Evolutionary conservation across 1,284 basidiomycete genomes (phyloP).

Genomic region (Puccinia horiana): DNA sequence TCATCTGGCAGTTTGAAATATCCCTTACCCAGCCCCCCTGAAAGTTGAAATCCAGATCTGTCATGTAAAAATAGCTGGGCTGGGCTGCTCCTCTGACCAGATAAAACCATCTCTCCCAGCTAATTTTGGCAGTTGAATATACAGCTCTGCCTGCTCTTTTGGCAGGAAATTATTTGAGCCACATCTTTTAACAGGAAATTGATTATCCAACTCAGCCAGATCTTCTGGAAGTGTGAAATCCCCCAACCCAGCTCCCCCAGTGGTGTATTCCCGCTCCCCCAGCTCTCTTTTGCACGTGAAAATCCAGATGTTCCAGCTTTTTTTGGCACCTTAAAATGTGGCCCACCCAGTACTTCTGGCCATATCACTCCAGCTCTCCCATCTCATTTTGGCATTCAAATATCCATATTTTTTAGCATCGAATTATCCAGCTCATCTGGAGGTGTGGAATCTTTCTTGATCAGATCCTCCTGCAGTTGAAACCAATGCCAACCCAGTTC

Average conservation of each 20-base stretch:
- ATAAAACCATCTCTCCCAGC: too few species aligned
- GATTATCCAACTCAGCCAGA: neutral
- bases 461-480: too few species aligned
- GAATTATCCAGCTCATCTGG: neutral
- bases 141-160: neutral
- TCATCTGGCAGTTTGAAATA: too few species aligned
- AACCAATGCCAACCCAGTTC: too few species aligned
- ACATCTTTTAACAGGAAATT: too few species aligned
- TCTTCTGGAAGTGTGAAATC: too few species aligned
- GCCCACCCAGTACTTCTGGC: neutral
- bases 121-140: neutral
- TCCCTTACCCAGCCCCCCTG: neutral
- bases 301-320: neutral
- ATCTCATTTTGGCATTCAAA: neutral
- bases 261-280: neutral
- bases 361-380: neutral
- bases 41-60: too few species aligned
- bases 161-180: too few species aligned
- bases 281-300: neutral
- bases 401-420: neutral
- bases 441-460: neutral
- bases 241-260: neutral
- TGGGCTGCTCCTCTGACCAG: too few species aligned
- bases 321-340: too few species aligned
- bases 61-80: too few species aligned